Base-by-base conservation (phyloP, 805 yeast genomes). In the Ogataea pilisensis region DNA sequence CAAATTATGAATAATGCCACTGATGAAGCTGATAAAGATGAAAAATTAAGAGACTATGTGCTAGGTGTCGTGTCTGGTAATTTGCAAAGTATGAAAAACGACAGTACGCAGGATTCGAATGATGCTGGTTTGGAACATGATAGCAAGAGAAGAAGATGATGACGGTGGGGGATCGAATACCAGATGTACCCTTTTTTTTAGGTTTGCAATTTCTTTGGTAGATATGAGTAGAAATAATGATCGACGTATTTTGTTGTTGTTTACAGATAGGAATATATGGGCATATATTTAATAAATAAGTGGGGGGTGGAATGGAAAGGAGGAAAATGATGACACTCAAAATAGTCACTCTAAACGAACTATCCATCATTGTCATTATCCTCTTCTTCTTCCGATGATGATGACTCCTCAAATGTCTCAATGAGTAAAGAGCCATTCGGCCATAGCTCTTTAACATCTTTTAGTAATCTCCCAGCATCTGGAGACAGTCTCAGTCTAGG, bases 21-120 rank as follows among this genome's bases (percentile, higher is more conserved):
- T 6, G 73, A 78, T 47, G 80, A 95, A 41, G 95, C 82, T 4
- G 82, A 87, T 54, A 87, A 91, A 3, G 95, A 89, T 58, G 86
- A 78, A 47, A 84, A 79, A 22, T 67, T 90, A 34, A 78, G 83
- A 54, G 78, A 78, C 31, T 76, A 83, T 51, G 78, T 90, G 25
- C 67, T 76, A 48, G 76, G 75, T 12, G 80, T 84, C 9, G 81
- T 90, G 4, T 75, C 80, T 32, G 73, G 76, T 16, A 62, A 61
- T 36, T 38, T 62, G 31, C 49, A 48, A 6, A 47, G 37, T 18
- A 38, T 60, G 16, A 46, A 41, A 30, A 53, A 49, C 25, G 47
- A 34, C 5, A 46, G 19, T 16, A 25, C 35, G n/a, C n/a, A n/a
- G n/a, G n/a, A n/a, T n/a, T n/a, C 3, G 36, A 28, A 21, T 11